Conservation (phyloP, 139 green algal genomes). For the Microglena sp. region DNA sequence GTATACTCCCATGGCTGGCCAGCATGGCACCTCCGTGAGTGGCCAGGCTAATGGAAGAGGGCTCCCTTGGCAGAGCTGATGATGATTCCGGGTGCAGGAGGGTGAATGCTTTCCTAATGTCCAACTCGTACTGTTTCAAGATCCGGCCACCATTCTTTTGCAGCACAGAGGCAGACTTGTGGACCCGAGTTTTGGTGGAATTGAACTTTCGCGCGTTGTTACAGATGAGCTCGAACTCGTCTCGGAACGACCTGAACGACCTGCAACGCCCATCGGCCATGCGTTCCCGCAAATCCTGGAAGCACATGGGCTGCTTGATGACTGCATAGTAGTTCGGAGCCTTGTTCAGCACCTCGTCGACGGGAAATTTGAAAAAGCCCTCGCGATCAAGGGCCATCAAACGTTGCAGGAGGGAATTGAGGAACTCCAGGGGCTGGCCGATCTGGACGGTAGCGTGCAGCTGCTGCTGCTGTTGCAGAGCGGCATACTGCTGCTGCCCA, state of each 20-base stretch:
- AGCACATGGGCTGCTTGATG: slow-evolving; percentile 25
- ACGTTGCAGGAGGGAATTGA: slow-evolving; percentile 24
- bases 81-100: slow-evolving; percentile 18
- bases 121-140: slow-evolving; percentile 31
- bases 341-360: slow-evolving; percentile 24
- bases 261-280: slow-evolving; percentile 9
- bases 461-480: not conserved
- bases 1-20: not conserved
- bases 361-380: slow-evolving; percentile 36
- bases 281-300: slow-evolving; percentile 14
- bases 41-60: not conserved
- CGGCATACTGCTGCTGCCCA: not conserved
- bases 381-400: slow-evolving; percentile 20
- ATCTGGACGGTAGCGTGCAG: not conserved
- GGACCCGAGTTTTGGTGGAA: slow-evolving; percentile 26
- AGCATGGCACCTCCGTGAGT: too few species aligned
- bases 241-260: slow-evolving; percentile 8
- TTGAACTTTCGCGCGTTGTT: slow-evolving; percentile 47
- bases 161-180: slow-evolving; percentile 37
- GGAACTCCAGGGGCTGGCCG: not conserved
- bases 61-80: not conserved
- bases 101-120: slow-evolving; percentile 29
- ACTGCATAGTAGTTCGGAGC: slow-evolving; percentile 25
- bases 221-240: slow-evolving; percentile 31
- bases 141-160: slow-evolving; percentile 29